Base-by-base conservation (phyloP, 1,284 basidiomycete species). In the Coriolopsis trogii region DNA sequence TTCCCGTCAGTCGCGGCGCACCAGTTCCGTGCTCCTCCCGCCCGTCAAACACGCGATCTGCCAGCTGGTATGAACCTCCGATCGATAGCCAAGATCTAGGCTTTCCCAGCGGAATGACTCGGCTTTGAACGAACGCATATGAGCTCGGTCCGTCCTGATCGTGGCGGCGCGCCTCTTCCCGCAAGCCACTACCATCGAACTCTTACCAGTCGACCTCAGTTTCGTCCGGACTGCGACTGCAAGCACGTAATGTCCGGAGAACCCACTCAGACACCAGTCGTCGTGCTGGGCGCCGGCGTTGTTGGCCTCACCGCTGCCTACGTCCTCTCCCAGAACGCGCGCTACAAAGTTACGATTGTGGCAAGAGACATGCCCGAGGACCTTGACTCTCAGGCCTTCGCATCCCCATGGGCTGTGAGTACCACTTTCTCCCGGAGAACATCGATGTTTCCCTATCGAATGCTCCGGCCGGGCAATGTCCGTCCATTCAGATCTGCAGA, bases 351-450 rank as follows among this genome's bases (percentile, higher is more conserved):
- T 23, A 81, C 77, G 2, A 67, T 89, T 47, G 69, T 89, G 13
- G 88, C 87, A 2, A 74, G 84, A 37, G 87, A 90, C 56, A 70
- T 87, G 56, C 85, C 87, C 0, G 74, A 80, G 43, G 86, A 89
- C 66, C 62, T 77, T 21, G 68, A 76, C 46, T 82, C 80, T 1
- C 80, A 81, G 43, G 77, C 71, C 0, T 89, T 87, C 67, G 80
- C 87, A 0, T 80, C 77, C 52, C 87, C 88, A 0, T 90, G 88
- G 81, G 87, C 87, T 31, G 85, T 84, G 51, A 59, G 81, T 72
- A n/a, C n/a, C 10, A 9, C 30, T 7, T 25, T 12, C 23, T 8
- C 4, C 15, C 34, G n/a, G 31, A 20, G 9, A 5, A 30, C 15
- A 16, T 13, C 30, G 13, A 12, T 13, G 30, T 28, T 43, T 26